A percentile compares a stretch with the other conserved stretches of the same genome.
phyloP scores from a whole-genome alignment of 208 protist genomes.

The Acanthamoeba sp. region DNA sequence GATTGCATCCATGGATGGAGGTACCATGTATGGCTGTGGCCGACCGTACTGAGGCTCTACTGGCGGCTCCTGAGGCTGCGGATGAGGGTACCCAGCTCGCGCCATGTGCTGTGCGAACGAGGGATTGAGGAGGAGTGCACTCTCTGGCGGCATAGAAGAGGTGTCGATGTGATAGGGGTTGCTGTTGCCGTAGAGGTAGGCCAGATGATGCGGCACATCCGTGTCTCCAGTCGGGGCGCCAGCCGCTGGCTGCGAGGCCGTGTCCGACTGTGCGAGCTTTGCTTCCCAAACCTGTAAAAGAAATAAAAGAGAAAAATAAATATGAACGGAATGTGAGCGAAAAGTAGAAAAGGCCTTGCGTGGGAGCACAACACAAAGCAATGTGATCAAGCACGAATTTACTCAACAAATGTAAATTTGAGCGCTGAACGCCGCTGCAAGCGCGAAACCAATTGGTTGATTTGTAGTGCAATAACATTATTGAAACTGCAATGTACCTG shows the following conservation, averaged over 20 bases:
- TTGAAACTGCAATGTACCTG: slow-evolving; percentile 21
- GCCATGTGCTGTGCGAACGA: neutral
- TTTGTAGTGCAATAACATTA: too few species aligned
- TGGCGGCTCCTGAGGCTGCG: neutral
- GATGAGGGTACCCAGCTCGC: neutral
- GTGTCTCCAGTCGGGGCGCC: neutral
- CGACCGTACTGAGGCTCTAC: slow-evolving; percentile 12
- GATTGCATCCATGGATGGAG: too few species aligned
- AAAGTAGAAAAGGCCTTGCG: neutral
- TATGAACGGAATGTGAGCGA: neutral
- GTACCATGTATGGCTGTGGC: slow-evolving; percentile 35
- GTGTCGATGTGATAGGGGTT: neutral
- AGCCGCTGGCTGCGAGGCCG: neutral
- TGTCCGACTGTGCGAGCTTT: slow-evolving; percentile 43
- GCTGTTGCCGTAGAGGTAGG: slow-evolving; percentile 35
- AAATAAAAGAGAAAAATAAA: neutral
- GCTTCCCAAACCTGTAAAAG: slow-evolving; percentile 43
- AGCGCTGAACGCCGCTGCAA: too few species aligned
- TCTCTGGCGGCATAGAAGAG: neutral
- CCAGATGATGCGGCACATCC: neutral
- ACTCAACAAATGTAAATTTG: too few species aligned
- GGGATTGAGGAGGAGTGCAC: neutral
- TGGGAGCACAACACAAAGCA: too few species aligned
- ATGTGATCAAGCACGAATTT: too few species aligned
- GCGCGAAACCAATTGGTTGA: too few species aligned